These are phyloP conservation scores for Wallemia mellicola DNA, from an alignment of 1,284 basidiomycete species.

Conservation along the genomic window DNA sequence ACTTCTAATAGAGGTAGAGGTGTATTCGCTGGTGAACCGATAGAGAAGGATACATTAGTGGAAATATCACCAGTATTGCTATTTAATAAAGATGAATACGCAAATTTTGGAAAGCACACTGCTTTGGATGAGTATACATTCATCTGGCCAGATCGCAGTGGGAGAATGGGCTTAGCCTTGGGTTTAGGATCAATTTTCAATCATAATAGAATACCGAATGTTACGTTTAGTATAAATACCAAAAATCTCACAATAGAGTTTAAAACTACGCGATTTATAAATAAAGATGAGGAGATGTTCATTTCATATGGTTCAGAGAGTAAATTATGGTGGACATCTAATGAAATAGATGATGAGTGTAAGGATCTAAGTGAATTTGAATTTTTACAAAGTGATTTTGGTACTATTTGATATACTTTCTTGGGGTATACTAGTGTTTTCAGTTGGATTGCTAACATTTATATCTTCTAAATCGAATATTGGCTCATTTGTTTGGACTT, in stretches of 20 bases:
- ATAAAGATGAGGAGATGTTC: constrained; percentile 37
- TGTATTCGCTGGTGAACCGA: constrained; percentile 28
- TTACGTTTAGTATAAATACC: constrained; percentile 27
- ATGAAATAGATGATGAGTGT: background rate
- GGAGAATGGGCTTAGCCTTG: constrained; percentile 55
- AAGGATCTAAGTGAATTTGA: background rate
- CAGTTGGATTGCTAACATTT: too few species aligned
- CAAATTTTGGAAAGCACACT: constrained; percentile 32
- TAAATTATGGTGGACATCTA: constrained; percentile 24
- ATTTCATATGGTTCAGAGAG: constrained; percentile 35
- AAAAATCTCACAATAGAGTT: constrained; percentile 33
- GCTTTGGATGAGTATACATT: constrained; percentile 60
- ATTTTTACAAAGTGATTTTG: background rate
- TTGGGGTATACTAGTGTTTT: background rate
- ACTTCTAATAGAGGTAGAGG: constrained; percentile 27
- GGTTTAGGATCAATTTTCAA: constrained; percentile 62
- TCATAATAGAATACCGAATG: constrained; percentile 37
- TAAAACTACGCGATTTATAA: constrained; percentile 25
- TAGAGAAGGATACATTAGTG: constrained; percentile 33
- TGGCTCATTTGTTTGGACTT: background rate
- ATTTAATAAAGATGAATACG: constrained; percentile 35
- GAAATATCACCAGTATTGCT: constrained; percentile 69
- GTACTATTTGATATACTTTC: background rate
- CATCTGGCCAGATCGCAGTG: constrained; percentile 32
- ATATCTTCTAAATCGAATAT: background rate